Evolutionary conservation across 1,139 yeast genomes (phyloP).

Genomic region (Protomyces pachydermus): DNA sequence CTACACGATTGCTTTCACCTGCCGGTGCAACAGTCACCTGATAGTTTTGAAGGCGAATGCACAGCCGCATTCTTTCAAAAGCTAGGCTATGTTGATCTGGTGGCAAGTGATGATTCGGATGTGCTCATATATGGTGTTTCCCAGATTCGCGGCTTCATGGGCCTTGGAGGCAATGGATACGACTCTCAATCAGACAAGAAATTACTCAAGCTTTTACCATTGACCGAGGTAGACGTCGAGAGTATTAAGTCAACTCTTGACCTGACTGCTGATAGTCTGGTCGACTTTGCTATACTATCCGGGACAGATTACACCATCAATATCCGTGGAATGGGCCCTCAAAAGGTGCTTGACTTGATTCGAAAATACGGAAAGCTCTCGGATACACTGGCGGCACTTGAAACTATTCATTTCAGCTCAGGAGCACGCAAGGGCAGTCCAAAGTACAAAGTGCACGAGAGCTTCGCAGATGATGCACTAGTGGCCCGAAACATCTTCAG

Average conservation of each 20-base stretch:
- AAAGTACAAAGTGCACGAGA: conserved; percentile 1
- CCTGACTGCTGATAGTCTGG: not conserved
- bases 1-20: conserved; percentile 4
- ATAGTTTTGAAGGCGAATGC: conserved; percentile 19
- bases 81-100: conserved; percentile 14
- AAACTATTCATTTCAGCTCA: not conserved
- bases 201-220: not conserved
- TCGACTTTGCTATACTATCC: conserved; percentile 19
- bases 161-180: conserved; percentile 3
- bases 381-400: not conserved
- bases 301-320: conserved; percentile 18
- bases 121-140: conserved; percentile 27
- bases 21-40: conserved; percentile 13
- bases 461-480: not conserved
- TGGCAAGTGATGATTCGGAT: conserved; percentile 28
- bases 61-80: conserved; percentile 14
- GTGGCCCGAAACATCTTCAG: conserved; percentile 10
- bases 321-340: conserved; percentile 13
- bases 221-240: not conserved
- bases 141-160: conserved; percentile 27
- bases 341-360: not conserved
- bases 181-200: not conserved
- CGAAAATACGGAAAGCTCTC: not conserved
- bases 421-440: conserved; percentile 5
- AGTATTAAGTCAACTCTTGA: not conserved